Evolutionary conservation across 179 eudicot genomes (phyloP).

Genomic region (Silene coronaria): DNA sequence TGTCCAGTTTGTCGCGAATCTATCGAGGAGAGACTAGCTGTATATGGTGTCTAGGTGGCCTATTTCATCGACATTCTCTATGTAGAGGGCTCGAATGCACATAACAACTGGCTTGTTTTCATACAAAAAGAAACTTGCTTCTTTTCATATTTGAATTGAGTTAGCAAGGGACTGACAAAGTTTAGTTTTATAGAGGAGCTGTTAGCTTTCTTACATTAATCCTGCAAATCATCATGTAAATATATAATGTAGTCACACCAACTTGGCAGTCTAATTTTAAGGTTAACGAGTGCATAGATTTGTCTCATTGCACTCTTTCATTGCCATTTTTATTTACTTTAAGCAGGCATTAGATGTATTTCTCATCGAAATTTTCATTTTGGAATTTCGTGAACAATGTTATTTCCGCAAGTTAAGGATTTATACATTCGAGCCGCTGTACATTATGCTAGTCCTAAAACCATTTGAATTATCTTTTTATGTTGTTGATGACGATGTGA

Average conservation of each 20-base stretch:
- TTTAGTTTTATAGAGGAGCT: not conserved
- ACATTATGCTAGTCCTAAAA: no score
- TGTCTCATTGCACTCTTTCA: no score
- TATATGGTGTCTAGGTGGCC: slow-evolving; percentile 68
- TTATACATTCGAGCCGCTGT: no score
- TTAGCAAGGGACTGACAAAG: not conserved
- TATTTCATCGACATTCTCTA: not conserved
- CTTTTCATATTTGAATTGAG: not conserved
- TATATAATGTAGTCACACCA: not conserved
- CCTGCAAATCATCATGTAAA: not conserved
- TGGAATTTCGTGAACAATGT: no score
- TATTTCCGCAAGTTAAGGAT: no score
- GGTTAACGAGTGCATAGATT: not conserved
- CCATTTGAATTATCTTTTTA: no score
- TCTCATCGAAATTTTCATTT: no score
- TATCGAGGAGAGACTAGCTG: slow-evolving; percentile 65
- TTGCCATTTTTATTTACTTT: no score
- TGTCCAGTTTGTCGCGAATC: slow-evolving; percentile 79
- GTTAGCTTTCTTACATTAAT: not conserved
- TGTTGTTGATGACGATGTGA: no score
- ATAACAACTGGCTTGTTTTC: not conserved
- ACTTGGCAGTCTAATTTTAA: not conserved
- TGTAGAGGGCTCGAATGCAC: not conserved
- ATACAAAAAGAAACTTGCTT: not conserved
- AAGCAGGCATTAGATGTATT: no score